Base-by-base conservation (phyloP, 768 basidiomycete genomes). In the Pulveroboletus sp. region DNA sequence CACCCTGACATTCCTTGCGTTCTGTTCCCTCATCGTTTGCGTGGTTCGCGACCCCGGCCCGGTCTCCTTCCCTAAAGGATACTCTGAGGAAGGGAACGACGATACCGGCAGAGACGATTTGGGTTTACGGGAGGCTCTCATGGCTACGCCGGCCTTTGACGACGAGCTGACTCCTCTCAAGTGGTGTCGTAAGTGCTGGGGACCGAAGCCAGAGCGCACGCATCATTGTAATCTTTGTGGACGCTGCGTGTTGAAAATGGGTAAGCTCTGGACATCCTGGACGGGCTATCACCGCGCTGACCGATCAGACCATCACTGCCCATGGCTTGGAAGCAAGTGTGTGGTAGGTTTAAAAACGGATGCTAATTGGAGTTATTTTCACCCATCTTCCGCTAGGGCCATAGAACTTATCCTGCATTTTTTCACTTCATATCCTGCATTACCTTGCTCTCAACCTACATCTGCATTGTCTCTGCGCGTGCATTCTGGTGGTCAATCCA, bases 171-270 rank as follows among this genome's bases (percentile, higher is more conserved):
- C 70, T 5, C 81, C 82, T 1, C 79, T 77, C 18, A 81, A 73
- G 54, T 91, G 86, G 86, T 91, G 89, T 64, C 77, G 81, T 46
- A 83, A 82, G 52, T 93, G 89, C 62, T 86, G 81, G 81, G 80
- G 74, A 39, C 83, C 86, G 0, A 89, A 86, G 68, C 86, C 89
- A 5, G 88, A 90, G 57, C 75, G 90, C 42, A 69, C 87, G 2
- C 89, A 92, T 60, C 89, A 93, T 60, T 93, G 88, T 60, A 77
- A 74, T 13, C 63, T 77, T 30, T 93, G 89, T 63, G 80, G 81
- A 33, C 77, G 87, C 33, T 92, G 90, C 62, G 84, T 91, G 10
- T 69, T 92, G 35, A 92, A 90, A 70, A 84, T 90, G 86, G 89
- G 89, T 89, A 45, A 49, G 83, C 8, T 68, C 17, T 26, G 45